These are phyloP conservation scores for Viola pubescens DNA, from an alignment of 441 rosid species.

Conservation along the genomic window DNA sequence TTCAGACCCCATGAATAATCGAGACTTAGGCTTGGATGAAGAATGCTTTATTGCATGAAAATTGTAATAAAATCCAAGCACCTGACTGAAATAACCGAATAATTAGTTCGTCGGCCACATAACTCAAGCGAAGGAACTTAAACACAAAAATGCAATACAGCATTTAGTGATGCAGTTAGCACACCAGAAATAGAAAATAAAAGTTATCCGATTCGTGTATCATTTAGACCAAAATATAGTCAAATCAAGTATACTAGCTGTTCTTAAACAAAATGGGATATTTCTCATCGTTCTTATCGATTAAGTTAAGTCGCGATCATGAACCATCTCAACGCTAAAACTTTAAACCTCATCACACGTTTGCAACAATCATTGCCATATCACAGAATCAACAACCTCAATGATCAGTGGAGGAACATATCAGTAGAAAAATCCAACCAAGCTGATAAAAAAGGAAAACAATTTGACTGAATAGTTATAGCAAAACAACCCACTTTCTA, in stretches of 20 bases:
- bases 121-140: not conserved
- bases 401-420: not conserved
- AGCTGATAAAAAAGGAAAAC: not conserved
- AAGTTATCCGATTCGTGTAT: too few relatives aligned
- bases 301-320: too few relatives aligned
- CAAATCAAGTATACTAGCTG: too few relatives aligned
- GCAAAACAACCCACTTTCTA: not conserved
- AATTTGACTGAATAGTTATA: not conserved
- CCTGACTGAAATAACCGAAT: constrained; percentile 26
- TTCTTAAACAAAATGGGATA: too few relatives aligned
- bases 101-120: not conserved
- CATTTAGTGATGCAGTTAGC: not conserved
- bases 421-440: not conserved
- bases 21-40: constrained; percentile 7
- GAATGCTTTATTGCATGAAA: constrained; percentile 22
- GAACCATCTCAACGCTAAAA: too few relatives aligned
- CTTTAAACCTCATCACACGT: too few relatives aligned
- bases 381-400: constrained; percentile 1
- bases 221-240: too few relatives aligned
- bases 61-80: constrained; percentile 17
- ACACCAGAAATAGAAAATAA: too few relatives aligned
- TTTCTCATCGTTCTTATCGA: too few relatives aligned
- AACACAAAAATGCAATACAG: not conserved
- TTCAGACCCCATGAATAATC: constrained; percentile 79
- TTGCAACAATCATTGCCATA: too few relatives aligned